A percentile compares a stretch with the other conserved stretches of the same genome.
These are phyloP conservation scores for Saccharomycopsis crataegensis DNA, from an alignment of 1,139 yeast species.

Conservation along the genomic window DNA sequence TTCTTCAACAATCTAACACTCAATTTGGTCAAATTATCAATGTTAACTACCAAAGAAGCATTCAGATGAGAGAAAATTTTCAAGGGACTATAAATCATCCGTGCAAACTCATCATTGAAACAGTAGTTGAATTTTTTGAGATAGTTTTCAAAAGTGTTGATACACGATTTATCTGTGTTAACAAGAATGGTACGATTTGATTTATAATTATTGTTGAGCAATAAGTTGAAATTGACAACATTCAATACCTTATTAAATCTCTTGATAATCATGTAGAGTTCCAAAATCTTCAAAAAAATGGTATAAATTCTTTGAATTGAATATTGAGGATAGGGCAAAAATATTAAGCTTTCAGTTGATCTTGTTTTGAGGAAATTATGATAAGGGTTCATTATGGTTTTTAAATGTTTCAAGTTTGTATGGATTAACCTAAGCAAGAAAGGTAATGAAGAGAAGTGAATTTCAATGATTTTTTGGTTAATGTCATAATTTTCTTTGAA, in stretches of 20 bases:
- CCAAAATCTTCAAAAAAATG: constrained; percentile 39
- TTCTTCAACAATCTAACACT: constrained; percentile 11
- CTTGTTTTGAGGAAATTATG: constrained; percentile 22
- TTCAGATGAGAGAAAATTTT: constrained; percentile 3
- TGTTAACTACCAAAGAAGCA: not conserved
- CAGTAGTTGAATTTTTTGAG: constrained; percentile 18
- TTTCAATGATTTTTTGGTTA: constrained; percentile 14
- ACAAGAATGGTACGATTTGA: constrained; percentile 10
- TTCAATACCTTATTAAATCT: constrained; percentile 25
- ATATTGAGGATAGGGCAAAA: constrained; percentile 32
- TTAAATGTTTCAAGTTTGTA: constrained; percentile 10
- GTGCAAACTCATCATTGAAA: constrained; percentile 15
- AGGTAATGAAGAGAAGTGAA: constrained; percentile 15
- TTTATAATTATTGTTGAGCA: constrained; percentile 6
- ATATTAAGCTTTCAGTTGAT: constrained; percentile 24
- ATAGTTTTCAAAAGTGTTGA: constrained; percentile 14
- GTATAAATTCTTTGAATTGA: constrained; percentile 45
- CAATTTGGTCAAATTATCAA: constrained; percentile 14
- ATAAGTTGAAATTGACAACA: constrained; percentile 9
- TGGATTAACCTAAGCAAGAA: constrained; percentile 12
- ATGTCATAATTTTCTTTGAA: constrained; percentile 12
- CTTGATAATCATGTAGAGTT: constrained; percentile 38
- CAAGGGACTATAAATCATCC: constrained; percentile 9
- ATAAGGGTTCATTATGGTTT: constrained; percentile 14
- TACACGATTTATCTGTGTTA: constrained; percentile 13